Evolutionary conservation across 345 rosid genomes (phyloP).

Genomic region (Rhizophora apiculata): DNA sequence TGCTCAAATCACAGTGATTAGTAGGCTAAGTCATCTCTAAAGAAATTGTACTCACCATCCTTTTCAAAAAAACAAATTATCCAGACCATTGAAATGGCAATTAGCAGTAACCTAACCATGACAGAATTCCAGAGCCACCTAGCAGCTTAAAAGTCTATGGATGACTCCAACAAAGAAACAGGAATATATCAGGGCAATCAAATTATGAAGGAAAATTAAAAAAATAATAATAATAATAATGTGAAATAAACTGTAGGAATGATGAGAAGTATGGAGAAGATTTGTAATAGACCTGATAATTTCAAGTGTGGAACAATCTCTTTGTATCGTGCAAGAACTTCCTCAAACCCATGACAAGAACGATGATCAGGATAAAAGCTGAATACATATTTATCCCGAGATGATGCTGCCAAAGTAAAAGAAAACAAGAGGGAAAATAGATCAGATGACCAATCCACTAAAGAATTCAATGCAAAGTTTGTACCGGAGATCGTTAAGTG

Average conservation of each 20-base stretch:
- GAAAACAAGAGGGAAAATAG: slow-evolving; percentile 13
- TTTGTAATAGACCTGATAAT: slow-evolving; percentile 55
- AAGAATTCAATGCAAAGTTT: not conserved
- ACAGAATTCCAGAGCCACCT: too few species aligned
- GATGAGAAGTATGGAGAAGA: slow-evolving; percentile 9
- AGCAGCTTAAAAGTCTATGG: slow-evolving; percentile 1
- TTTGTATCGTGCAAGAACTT: slow-evolving; percentile 64
- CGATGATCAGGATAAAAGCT: slow-evolving; percentile 67
- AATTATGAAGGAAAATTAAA: not conserved
- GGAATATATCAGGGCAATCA: not conserved
- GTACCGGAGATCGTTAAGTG: slow-evolving; percentile 2
- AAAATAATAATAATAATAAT: not conserved
- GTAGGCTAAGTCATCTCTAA: too few species aligned
- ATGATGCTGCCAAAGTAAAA: slow-evolving; percentile 48
- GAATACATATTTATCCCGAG: slow-evolving; percentile 69
- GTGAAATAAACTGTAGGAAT: slow-evolving; percentile 7
- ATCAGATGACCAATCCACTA: slow-evolving; percentile 20
- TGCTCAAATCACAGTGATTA: too few species aligned
- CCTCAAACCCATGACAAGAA: slow-evolving; percentile 72
- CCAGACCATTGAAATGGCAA: too few species aligned
- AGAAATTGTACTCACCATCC: too few species aligned
- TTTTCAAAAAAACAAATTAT: too few species aligned
- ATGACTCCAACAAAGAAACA: not conserved
- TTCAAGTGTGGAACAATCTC: slow-evolving; percentile 71
- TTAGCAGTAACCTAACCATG: too few species aligned